These are phyloP conservation scores for Clonostachys byssicola DNA, from an alignment of 2,329 filamentous ascomycete genomes.

Conservation along the genomic window DNA sequence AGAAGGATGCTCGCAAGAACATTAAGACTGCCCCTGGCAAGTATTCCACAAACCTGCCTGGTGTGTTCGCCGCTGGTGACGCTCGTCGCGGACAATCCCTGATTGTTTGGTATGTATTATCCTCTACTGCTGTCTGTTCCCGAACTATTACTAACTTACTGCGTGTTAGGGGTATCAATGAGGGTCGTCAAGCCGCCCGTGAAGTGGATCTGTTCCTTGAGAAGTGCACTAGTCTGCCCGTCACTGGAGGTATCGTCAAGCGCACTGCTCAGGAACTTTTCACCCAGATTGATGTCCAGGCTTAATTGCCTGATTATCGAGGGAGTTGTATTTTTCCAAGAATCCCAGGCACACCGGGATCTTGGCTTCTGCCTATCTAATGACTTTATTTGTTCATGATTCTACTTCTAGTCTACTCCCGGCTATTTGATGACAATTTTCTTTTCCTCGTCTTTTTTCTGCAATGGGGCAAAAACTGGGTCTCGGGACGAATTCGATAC, in stretches of 20 bases:
- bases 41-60: constrained; percentile 83
- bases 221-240: constrained; percentile 73
- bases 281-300: constrained; percentile 10
- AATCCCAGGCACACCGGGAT: too few relatives aligned
- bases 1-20: constrained; percentile 91
- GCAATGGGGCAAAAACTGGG: not conserved
- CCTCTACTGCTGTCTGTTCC: not conserved
- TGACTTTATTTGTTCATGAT: too few relatives aligned
- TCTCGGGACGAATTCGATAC: not conserved
- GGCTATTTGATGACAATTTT: not conserved
- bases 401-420: not conserved
- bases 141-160: constrained; percentile 1
- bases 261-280: constrained; percentile 71
- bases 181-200: constrained; percentile 87
- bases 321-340: too few relatives aligned
- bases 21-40: constrained; percentile 88
- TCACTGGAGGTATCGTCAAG: constrained; percentile 91
- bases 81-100: constrained; percentile 92
- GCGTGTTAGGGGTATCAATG: constrained; percentile 80
- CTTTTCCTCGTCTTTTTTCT: not conserved
- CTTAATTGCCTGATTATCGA: not conserved
- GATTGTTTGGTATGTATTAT: constrained; percentile 76
- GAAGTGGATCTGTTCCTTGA: constrained; percentile 89
- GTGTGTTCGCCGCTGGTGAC: constrained; percentile 91
- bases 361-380: too few relatives aligned